Evolutionary conservation across 202 grass and related monocot species (phyloP), one percentile per base, ranked within the genome.

Genomic region (Setaria viridis): DNA sequence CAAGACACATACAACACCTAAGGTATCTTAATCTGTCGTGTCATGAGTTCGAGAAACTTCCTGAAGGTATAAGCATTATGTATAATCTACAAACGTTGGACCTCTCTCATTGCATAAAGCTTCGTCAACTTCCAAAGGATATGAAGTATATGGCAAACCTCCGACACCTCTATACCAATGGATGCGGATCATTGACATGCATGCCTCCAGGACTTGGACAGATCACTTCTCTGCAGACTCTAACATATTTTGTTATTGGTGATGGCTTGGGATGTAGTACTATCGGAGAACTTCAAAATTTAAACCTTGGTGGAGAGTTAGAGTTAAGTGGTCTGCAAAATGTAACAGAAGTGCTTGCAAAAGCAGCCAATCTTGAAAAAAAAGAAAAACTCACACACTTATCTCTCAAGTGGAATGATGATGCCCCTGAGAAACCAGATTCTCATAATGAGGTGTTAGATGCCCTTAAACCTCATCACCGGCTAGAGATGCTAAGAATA

Each of bases 91-190:
- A 77, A 37, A 84, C 76, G 2, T n/a, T 89, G 33, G 65, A 70
- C 2, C 62, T 92, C 49, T 20, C 16, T 8, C 0, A 0, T 2
- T 89, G 84, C 39, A 0, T 0, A 0, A 0, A 0, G 0, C 85
- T 92, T 70, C 0, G 3, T 6, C 3, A 20, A 1, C 69, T 89
- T 29, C 84, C 84, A 0, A 10, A 70, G 4, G 69, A 72, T 56
- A 81, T 92, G 75, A 80, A 45, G 74, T 77, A 66, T 34, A 89
- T 89, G 87, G 59, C 9, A 53, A 81, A 20, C 35, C 87, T 92
- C 15, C 74, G 80, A 3, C 87, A 92, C 39, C 25, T 92, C 5
- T 72, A 85, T 15, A 71, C 74, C 15, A 0, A 33, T 50, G 55
- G 73, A 4, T 81, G 62, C 33, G 0, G 0, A 30, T 19, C 3